Evolutionary conservation across 108 stramenopile species (phyloP).

Genomic region (Cyclotella cryptica): DNA sequence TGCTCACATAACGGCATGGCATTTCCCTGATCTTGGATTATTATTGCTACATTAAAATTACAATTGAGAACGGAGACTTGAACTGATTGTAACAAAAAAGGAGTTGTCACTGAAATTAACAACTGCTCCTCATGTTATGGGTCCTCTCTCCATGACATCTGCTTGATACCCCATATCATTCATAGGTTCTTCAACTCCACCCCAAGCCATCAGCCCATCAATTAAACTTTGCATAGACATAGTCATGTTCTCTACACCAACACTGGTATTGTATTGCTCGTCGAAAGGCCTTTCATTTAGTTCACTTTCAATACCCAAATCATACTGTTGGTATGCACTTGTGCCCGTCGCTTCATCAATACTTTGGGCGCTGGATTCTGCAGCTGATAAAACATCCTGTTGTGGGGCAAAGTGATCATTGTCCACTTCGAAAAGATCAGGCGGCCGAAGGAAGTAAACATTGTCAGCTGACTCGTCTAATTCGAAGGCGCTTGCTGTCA

Average conservation of each 20-base stretch:
- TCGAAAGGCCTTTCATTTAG: not conserved
- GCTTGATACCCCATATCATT: constrained; percentile 44
- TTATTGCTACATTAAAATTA: not conserved
- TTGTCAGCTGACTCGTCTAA: constrained; percentile 25
- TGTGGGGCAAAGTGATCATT: constrained; percentile 44
- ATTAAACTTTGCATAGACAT: constrained; percentile 86
- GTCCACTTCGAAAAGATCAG: constrained; percentile 34
- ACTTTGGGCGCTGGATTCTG: constrained; percentile 7
- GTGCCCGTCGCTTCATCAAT: not conserved
- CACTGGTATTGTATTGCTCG: constrained; percentile 13
- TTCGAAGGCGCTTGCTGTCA: constrained; percentile 24
- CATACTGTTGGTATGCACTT: not conserved
- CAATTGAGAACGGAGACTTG: not conserved
- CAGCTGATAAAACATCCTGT: constrained; percentile 14
- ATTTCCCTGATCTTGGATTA: not conserved
- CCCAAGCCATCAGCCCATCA: constrained; percentile 88
- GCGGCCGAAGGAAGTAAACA: constrained; percentile 28
- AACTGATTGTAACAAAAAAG: not conserved
- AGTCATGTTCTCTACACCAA: constrained; percentile 56
- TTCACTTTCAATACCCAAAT: not conserved
- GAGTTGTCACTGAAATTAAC: not conserved
- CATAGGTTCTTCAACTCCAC: constrained; percentile 69
- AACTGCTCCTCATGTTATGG: constrained; percentile 1
- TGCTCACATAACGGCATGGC: too few relatives aligned
- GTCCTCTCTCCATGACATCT: not conserved